Evolutionary conservation across 2,329 filamentous ascomycete species (phyloP).

Genomic region (Sclerotinia minor): DNA sequence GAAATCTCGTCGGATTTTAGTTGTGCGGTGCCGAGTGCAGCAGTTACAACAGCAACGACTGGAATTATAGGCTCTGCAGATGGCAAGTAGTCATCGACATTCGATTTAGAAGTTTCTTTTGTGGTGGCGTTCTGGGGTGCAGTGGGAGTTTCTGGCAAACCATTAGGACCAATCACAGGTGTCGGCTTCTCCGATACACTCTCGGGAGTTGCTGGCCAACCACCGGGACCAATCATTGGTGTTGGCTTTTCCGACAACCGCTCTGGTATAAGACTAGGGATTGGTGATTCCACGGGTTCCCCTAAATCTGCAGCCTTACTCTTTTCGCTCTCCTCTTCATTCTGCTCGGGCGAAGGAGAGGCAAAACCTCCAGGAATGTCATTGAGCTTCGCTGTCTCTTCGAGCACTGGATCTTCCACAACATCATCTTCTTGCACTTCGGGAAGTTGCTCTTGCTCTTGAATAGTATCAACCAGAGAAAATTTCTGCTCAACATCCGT

Average conservation of each 20-base stretch:
- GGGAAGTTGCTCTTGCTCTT: background rate
- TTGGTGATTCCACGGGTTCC: constrained; percentile 17
- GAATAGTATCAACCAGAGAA: background rate
- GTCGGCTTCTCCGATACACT: constrained; percentile 28
- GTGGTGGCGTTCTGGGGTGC: constrained; percentile 28
- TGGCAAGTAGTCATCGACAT: constrained; percentile 27
- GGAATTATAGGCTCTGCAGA: constrained; percentile 26
- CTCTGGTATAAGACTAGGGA: constrained; percentile 22
- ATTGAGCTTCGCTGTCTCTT: constrained; percentile 3
- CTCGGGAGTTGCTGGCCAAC: constrained; percentile 28
- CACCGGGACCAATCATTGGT: constrained; percentile 31
- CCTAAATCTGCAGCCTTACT: background rate
- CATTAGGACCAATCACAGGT: constrained; percentile 31
- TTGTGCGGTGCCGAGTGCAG: constrained; percentile 25
- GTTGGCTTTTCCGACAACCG: constrained; percentile 29
- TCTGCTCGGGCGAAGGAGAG: background rate
- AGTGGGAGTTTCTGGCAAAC: constrained; percentile 30
- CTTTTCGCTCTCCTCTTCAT: background rate
- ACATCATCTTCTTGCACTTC: background rate
- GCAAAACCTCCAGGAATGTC: background rate
- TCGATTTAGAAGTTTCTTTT: background rate
- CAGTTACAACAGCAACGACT: constrained; percentile 28
- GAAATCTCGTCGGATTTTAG: constrained; percentile 13
- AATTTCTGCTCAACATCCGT: constrained; percentile 6
- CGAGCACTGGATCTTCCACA: background rate